Conservation (phyloP, 2,329 filamentous ascomycete genomes). For the Endoconidiophora laricicola region DNA sequence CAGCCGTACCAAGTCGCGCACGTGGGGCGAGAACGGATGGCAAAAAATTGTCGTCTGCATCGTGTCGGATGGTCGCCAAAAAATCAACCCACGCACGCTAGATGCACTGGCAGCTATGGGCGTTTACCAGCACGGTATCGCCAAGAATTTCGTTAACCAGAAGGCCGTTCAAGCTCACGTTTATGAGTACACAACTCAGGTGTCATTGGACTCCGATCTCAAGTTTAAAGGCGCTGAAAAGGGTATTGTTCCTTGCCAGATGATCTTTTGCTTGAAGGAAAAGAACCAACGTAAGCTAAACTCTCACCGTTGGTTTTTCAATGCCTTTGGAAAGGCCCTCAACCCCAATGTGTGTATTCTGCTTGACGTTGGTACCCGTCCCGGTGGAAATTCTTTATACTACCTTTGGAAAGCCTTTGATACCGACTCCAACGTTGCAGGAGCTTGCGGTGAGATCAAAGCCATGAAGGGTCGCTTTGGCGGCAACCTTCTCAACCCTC, state of each 20-base stretch:
- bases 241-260: slow-evolving; percentile 92
- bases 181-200: slow-evolving; percentile 95
- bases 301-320: slow-evolving; percentile 98
- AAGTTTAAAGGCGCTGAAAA: slow-evolving; percentile 99
- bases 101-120: slow-evolving; percentile 84
- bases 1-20: slow-evolving; percentile 79
- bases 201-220: slow-evolving; percentile 83
- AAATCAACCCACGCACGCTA: slow-evolving; percentile 85
- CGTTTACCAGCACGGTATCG: slow-evolving; percentile 95
- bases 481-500: slow-evolving; percentile 70
- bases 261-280: slow-evolving; percentile 97
- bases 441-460: slow-evolving; percentile 93
- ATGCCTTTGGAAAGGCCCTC: slow-evolving; percentile 81
- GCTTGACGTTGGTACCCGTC: slow-evolving; percentile 88
- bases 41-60: slow-evolving; percentile 99
- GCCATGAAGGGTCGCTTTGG: slow-evolving; percentile 84
- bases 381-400: slow-evolving; percentile 79
- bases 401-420: slow-evolving; percentile 99
- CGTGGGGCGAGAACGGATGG: slow-evolving; percentile 97
- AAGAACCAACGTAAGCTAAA: slow-evolving; percentile 97
- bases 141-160: slow-evolving; percentile 91
- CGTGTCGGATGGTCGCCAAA: slow-evolving; percentile 88
- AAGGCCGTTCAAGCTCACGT: slow-evolving; percentile 96
- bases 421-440: slow-evolving; percentile 90
- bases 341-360: slow-evolving; percentile 95